Base-by-base conservation (phyloP, 192 early-diverging fungal species). In the Martensiomyces pterosporus region DNA sequence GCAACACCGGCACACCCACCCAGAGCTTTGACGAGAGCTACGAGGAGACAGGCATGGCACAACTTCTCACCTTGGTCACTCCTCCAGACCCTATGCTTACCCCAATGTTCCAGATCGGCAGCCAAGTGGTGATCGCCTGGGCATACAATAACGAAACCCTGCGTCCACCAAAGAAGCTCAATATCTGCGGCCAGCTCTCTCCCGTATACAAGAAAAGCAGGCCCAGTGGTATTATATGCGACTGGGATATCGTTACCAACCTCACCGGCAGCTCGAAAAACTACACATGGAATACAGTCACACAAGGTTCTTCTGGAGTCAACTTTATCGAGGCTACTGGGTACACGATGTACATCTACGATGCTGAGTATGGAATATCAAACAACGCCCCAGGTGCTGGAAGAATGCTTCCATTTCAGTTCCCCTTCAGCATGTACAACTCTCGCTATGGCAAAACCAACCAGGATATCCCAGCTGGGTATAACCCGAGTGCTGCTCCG, bases 381-480 rank as follows among this genome's bases (percentile, higher is more conserved):
- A 63, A 67, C 43, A 8, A 57, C 23, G 3, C 21, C 12, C 70
- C 70, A 13, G 63, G 63, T 6, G 51, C 63, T 5, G 70, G 64
- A 12, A 44, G 64, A 7, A 53, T 62, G 24, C 23, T 49, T 6
- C 62, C 62, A 18, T 54, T 54, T 18, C 32, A 27, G 58, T 61
- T 73, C 40, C 40, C 45, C 37, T 74, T 74, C 52, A 47, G 45
- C 47, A 65, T 74, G 70, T 74, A 74, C 60, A 61, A 53, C 27
- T 74, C 70, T 16, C 57, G 64, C 22, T 74, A 74, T 39, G 51
- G 43, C 16, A 27, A 16, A 35, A 62, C 70, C 12, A 74, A 74
- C 58, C 39, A 74, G 23, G 64, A 59, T 24, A 47, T 74, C 15
- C 70, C 58, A 8, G 43, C 40, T 6, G 70, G 64, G 17, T 74